Percentiles rank a stretch among this genome's conserved stretches.
phyloP scores from a whole-genome alignment of 2,329 filamentous ascomycete genomes.

The Colletotrichum sidae region DNA sequence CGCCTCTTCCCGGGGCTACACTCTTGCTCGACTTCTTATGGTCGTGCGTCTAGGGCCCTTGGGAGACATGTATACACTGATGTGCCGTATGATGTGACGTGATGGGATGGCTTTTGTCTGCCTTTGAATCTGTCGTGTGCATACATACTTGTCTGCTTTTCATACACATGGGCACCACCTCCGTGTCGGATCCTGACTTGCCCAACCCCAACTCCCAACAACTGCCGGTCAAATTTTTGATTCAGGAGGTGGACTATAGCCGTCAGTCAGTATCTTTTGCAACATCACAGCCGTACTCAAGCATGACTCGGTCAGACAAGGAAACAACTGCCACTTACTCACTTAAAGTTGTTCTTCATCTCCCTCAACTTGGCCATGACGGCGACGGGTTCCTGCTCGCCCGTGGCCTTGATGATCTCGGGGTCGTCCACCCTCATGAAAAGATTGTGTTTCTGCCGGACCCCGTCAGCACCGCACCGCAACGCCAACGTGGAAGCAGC shows the following conservation, averaged over 20 bases:
- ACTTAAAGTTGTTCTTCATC: constrained; percentile 86
- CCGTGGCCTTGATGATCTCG: constrained; percentile 84
- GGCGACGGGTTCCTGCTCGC: constrained; percentile 81
- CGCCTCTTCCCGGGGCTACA: constrained; percentile 37
- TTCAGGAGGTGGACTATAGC: constrained; percentile 44
- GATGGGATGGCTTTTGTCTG: background rate
- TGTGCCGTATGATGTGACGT: background rate
- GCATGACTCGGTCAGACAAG: background rate
- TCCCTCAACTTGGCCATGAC: constrained; percentile 89
- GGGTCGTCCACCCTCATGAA: constrained; percentile 94
- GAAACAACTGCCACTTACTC: constrained; percentile 52
- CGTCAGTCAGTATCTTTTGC: constrained; percentile 10
- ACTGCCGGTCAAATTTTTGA: constrained; percentile 46
- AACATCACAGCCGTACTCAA: background rate
- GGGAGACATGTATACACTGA: constrained; percentile 39
- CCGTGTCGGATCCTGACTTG: background rate
- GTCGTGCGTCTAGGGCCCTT: constrained; percentile 42
- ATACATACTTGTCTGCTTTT: constrained; percentile 39
- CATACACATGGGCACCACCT: constrained; percentile 40
- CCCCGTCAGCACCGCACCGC: constrained; percentile 21
- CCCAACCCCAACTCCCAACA: constrained; percentile 2
- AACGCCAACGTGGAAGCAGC: background rate
- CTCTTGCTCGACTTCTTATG: constrained; percentile 37
- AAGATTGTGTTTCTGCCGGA: constrained; percentile 83
- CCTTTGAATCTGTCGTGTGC: background rate